These are phyloP conservation scores for Capsicum rhomboideum DNA, from an alignment of 257 asterid genomes.

Conservation along the genomic window DNA sequence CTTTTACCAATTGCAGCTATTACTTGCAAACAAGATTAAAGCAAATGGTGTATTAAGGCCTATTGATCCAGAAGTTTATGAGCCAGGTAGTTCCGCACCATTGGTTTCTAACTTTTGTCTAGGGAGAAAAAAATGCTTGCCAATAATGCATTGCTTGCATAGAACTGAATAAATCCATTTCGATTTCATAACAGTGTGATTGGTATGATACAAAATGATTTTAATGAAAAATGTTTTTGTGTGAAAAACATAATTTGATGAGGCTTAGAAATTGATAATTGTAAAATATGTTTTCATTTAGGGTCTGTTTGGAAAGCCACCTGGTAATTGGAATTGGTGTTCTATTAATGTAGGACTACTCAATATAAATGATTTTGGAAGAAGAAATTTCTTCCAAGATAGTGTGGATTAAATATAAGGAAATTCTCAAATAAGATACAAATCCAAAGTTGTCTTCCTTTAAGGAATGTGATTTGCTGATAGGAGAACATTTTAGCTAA, in stretches of 20 bases:
- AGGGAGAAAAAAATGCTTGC: not conserved
- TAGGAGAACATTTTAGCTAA: not conserved
- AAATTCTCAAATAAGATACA: not conserved
- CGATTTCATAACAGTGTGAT: not conserved
- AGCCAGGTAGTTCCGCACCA: slow-evolving; percentile 47
- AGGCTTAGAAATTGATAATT: not conserved
- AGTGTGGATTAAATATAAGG: not conserved
- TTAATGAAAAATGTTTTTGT: not conserved
- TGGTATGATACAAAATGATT: not conserved
- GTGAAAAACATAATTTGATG: not conserved
- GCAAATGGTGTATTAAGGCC: slow-evolving; percentile 75
- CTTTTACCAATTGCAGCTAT: slow-evolving; percentile 36
- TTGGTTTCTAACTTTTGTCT: not conserved
- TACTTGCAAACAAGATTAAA: slow-evolving; percentile 51
- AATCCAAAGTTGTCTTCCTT: not conserved
- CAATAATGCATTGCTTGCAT: not conserved
- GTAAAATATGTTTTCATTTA: not conserved
- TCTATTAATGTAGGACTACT: not conserved
- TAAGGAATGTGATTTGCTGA: not conserved
- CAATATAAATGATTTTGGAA: too few relatives aligned
- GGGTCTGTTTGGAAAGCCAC: too few relatives aligned
- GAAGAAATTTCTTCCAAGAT: not conserved
- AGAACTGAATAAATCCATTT: not conserved
- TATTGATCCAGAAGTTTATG: slow-evolving; percentile 59
- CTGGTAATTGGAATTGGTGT: too few relatives aligned